These are phyloP conservation scores for Suhomyces sp. DNA, from an alignment of 805 yeast species.

Conservation along the genomic window DNA sequence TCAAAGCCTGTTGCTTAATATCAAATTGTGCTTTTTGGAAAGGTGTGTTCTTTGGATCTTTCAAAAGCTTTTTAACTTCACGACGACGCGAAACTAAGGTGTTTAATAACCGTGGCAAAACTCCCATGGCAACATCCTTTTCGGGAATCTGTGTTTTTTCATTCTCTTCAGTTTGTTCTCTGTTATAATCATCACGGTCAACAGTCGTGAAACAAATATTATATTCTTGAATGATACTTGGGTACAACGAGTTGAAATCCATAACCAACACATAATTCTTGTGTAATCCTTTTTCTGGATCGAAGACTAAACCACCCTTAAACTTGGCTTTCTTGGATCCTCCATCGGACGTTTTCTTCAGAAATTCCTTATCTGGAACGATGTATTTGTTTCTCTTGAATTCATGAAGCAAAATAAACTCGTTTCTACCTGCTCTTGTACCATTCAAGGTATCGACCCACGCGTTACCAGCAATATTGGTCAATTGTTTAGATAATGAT, in stretches of 20 bases:
- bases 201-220: conserved; percentile 97
- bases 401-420: conserved; percentile 88
- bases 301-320: conserved; percentile 94
- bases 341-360: conserved; percentile 43
- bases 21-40: conserved; percentile 81
- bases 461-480: conserved; percentile 93
- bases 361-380: conserved; percentile 78
- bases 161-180: conserved; percentile 50
- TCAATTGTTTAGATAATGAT: conserved; percentile 85
- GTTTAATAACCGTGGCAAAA: conserved; percentile 79
- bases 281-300: conserved; percentile 93
- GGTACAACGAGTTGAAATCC: conserved; percentile 98
- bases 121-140: conserved; percentile 63
- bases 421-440: conserved; percentile 94
- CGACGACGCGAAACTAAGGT: conserved; percentile 88
- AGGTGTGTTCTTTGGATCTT: conserved; percentile 63
- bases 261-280: conserved; percentile 85
- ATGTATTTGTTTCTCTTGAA: conserved; percentile 76
- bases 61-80: conserved; percentile 84
- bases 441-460: conserved; percentile 96
- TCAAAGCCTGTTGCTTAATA: conserved; percentile 92
- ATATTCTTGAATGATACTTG: conserved; percentile 94
- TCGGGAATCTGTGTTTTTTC: conserved; percentile 63
- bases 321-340: conserved; percentile 68
- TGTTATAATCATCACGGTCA: conserved; percentile 54